Evolutionary conservation across 2,329 filamentous ascomycete genomes (phyloP), one percentile per base, ranked within the genome.

Genomic region (Leptographium procerum): DNA sequence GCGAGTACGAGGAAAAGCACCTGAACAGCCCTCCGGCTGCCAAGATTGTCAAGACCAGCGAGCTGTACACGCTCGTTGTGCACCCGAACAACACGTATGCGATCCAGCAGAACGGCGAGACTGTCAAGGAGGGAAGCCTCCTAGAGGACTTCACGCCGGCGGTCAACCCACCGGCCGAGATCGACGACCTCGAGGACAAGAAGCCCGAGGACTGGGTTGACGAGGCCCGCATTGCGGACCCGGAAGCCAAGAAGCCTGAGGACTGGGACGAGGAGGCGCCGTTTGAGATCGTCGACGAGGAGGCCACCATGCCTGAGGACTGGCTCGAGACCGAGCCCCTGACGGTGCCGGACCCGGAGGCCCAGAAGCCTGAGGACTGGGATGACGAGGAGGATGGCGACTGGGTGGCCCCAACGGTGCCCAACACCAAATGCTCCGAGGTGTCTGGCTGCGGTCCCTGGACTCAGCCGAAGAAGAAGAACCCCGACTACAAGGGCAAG

Each of bases 1-100:
- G 92, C 79, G 90, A 96, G 76, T 99, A 99, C 70, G 92, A 99
- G 83, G 94, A 99, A 88, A 99, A 99, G 87, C 94, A 99, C 77
- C 83, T 99, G 64, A 85, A 83, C 71, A 82, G 82, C 68, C 87
- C 92, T 64, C 91, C 94, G 62, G 81, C 86, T 60, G 91, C 91
- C 71, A 88, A 86, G 72, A 94, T 95, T 69, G 81, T 85, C 78
- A 97, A 96, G 86, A 87, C 89, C 63, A 88, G 89, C 63, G 87
- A 92, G 73, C 87, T 99, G 63, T 99, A 99, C 83, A 97, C 94
- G 61, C 82, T 99, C 67, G 90, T 96, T 67, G 89, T 99, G 71
- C 88, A 92, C 75, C 91, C 91, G 69, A 91, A 99, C 80, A 95
- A 97, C 82, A 92, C 89, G 68, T 96, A 88, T 74, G 81, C 88